Conservation (phyloP, 805 yeast genomes). For the Candida xiaguanensis region DNA sequence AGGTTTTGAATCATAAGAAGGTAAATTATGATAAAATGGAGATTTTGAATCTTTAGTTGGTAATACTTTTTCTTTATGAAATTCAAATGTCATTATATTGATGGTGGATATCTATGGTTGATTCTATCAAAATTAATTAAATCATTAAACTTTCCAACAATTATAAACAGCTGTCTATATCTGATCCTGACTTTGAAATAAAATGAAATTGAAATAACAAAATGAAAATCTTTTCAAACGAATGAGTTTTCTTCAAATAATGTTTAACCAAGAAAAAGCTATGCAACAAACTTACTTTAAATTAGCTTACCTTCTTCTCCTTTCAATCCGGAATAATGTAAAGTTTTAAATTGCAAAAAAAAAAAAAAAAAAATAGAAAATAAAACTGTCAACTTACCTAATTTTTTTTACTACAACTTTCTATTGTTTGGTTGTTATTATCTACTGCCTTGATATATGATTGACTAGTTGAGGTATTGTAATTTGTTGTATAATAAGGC, state of each 20-base stretch:
- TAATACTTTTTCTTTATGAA: slow-evolving; percentile 20
- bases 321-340: not conserved
- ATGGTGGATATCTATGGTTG: no score
- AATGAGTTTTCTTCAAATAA: not conserved
- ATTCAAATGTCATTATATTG: slow-evolving; percentile 3
- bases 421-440: no score
- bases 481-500: no score
- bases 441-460: no score
- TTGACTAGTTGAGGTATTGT: no score
- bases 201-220: no score
- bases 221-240: no score
- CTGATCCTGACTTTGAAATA: no score
- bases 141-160: not conserved
- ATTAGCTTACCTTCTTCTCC: not conserved
- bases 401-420: no score
- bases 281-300: not conserved
- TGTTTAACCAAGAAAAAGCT: not conserved
- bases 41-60: slow-evolving; percentile 32
- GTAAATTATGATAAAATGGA: slow-evolving; percentile 39
- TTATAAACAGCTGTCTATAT: not conserved
- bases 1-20: slow-evolving; percentile 35
- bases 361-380: no score
- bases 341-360: no score
- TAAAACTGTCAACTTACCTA: not conserved
- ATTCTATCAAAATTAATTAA: not conserved